Percentiles rank a stretch among this genome's conserved stretches.
Conservation (phyloP, 192 early-diverging fungal species). For the Oehlia diaphana region DNA sequence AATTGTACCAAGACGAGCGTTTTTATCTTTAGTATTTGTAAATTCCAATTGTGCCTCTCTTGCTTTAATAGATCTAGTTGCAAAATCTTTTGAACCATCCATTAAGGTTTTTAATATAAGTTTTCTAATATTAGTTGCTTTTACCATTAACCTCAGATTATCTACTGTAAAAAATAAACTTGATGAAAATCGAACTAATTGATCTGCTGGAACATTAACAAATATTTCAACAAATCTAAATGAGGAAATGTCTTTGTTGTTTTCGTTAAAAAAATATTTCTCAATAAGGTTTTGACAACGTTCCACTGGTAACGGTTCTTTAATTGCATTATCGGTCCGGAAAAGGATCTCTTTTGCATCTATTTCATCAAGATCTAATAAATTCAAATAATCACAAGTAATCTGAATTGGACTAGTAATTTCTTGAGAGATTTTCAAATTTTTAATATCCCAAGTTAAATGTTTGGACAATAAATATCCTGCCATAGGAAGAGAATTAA, state of each 20-base stretch:
- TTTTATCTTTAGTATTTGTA: too few relatives aligned
- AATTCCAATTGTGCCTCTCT: too few relatives aligned
- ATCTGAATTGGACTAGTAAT: conserved; percentile 21
- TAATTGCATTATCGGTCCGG: background rate
- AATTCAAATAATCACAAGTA: conserved; percentile 23
- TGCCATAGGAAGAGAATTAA: conserved; percentile 14
- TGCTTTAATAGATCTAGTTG: too few relatives aligned
- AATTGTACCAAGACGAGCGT: too few relatives aligned
- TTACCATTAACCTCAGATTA: conserved; percentile 28
- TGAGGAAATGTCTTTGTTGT: background rate
- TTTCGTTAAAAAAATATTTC: conserved; percentile 29
- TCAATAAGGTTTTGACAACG: conserved; percentile 16
- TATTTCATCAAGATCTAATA: background rate
- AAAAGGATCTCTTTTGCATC: conserved; percentile 26
- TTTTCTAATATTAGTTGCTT: conserved; percentile 11
- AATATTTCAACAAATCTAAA: conserved; percentile 32
- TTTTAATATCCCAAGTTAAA: conserved; percentile 25
- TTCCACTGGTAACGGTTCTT: background rate
- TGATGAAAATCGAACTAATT: conserved; percentile 32
- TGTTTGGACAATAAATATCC: background rate
- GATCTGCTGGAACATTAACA: conserved; percentile 31
- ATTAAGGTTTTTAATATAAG: conserved; percentile 11
- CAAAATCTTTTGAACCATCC: too few relatives aligned
- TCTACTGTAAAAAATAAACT: conserved; percentile 27
- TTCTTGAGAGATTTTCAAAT: conserved; percentile 20